A percentile compares a stretch with the other conserved stretches of the same genome.
These are phyloP conservation scores for Lachnellula arida DNA, from an alignment of 2,329 filamentous ascomycete species.

Conservation along the genomic window DNA sequence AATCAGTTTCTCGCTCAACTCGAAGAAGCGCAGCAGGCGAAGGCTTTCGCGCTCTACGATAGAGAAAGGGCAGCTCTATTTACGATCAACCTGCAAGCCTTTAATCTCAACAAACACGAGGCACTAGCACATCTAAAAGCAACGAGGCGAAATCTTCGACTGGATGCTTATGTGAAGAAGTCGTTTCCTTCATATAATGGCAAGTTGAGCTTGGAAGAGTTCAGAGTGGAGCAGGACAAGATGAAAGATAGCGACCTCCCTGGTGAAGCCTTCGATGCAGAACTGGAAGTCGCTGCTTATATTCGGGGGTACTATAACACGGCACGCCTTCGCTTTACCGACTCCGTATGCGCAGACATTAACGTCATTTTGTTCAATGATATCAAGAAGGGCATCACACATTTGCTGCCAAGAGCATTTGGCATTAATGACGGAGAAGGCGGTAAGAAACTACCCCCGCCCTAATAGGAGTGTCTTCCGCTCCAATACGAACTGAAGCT, in stretches of 20 bases:
- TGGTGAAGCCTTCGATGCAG: slow-evolving; percentile 52
- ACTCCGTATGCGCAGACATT: slow-evolving; percentile 34
- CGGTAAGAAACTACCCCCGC: slow-evolving; percentile 5
- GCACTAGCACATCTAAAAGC: slow-evolving; percentile 44
- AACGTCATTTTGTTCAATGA: slow-evolving; percentile 9
- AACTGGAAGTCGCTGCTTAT: slow-evolving; percentile 58
- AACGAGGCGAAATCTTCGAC: slow-evolving; percentile 46
- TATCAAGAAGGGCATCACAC: slow-evolving; percentile 3
- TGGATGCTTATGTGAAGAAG: slow-evolving; percentile 36
- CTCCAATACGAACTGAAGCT: neutral
- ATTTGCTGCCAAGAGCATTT: slow-evolving; percentile 13
- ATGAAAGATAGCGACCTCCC: slow-evolving; percentile 39
- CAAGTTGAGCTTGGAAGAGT: neutral
- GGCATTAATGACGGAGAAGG: slow-evolving; percentile 6
- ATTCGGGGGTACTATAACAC: slow-evolving; percentile 66
- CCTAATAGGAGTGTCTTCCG: neutral
- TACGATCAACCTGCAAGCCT: slow-evolving; percentile 31
- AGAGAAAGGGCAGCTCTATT: slow-evolving; percentile 13
- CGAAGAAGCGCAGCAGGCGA: neutral
- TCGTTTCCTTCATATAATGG: neutral
- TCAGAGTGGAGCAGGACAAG: neutral
- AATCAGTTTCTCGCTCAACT: slow-evolving; percentile 9
- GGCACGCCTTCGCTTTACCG: slow-evolving; percentile 60
- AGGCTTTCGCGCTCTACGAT: slow-evolving; percentile 8
- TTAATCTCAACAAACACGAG: slow-evolving; percentile 41